Evolutionary conservation across 1,139 yeast genomes (phyloP), one percentile per base, ranked within the genome.

Genomic region (Taphrina flavorubra): DNA sequence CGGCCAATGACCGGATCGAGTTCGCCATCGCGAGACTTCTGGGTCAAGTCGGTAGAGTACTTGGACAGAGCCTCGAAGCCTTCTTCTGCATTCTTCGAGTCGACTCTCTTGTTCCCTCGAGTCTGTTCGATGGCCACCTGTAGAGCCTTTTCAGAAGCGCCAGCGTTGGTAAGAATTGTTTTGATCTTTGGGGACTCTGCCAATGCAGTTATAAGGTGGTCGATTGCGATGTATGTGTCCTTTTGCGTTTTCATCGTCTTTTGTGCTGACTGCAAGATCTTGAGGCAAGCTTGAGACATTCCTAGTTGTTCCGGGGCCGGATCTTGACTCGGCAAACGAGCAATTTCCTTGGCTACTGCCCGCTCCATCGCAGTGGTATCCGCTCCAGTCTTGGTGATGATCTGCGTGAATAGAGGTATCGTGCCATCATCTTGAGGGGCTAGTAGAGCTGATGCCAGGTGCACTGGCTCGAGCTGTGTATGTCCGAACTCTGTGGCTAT

Each of bases 1-100:
- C 99, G 88, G 68, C 99, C 99, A 77, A 94, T 95, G 63, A 95
- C 99, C 1, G 99, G 99, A 78, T 94, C 99, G 71, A 94, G 86
- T 77, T 89, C 90, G 76, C 99, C 99, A 76, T 89, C 88, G 73
- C 96, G 84, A 13, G 99, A 99, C 78, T 87, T 87, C 75, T 90
- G 95, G 0, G 99, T 95, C 81, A 94, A 84, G 78, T 94, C 97
- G 74, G 88, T 85, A 72, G 98, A 97, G 78, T 94, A 94, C 78
- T 95, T 94, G 72, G 84, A 81, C 75, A 95, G 82, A 75, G 91
- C 94, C 78, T 94, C 99, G 74, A 85, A 87, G 70, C 89, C 85
- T 61, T 88, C 86, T 77, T 94, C 99, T 1, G 99, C 98, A 74
- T 87, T 89, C 77, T 97, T 85, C 1, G 97, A 89, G 77, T 94